A percentile compares a stretch with the other conserved stretches of the same genome.
These are phyloP conservation scores for Umbelopsis vinacea DNA, from an alignment of 192 early-diverging fungal species.

Conservation along the genomic window DNA sequence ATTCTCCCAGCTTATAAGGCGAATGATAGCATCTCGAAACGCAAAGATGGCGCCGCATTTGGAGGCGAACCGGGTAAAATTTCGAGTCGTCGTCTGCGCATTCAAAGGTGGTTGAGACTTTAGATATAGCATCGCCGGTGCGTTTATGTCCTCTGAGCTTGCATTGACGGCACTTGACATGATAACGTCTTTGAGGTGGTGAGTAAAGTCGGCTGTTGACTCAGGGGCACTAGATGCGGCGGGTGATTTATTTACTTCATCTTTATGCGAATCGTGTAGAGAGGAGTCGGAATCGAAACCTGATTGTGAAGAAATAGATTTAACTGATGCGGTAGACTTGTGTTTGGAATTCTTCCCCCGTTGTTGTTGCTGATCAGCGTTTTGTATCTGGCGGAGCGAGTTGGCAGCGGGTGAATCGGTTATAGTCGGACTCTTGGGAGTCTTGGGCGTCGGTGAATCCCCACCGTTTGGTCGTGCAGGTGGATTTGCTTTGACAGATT, in stretches of 20 bases:
- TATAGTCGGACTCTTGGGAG: background rate
- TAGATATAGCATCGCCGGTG: conserved; percentile 49
- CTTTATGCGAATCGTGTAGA: background rate
- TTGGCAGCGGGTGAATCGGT: conserved; percentile 23
- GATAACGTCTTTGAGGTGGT: conserved; percentile 46
- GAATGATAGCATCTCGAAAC: conserved; percentile 63
- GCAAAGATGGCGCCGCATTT: conserved; percentile 67
- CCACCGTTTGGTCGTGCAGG: background rate
- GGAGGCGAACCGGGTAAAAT: conserved; percentile 70
- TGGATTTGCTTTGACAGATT: conserved; percentile 25
- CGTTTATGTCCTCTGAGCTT: conserved; percentile 37
- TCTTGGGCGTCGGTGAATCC: conserved; percentile 1
- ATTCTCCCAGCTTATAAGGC: conserved; percentile 74
- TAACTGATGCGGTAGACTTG: conserved; percentile 8
- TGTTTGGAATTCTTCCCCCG: conserved; percentile 5
- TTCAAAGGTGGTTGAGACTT: conserved; percentile 51
- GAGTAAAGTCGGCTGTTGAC: conserved; percentile 33
- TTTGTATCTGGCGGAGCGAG: conserved; percentile 7
- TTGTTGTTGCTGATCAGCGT: conserved; percentile 15
- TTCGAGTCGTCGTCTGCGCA: conserved; percentile 68
- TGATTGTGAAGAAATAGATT: conserved; percentile 24
- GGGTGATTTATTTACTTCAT: conserved; percentile 20
- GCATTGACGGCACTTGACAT: conserved; percentile 52
- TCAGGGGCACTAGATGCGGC: conserved; percentile 30
- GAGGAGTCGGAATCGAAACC: conserved; percentile 1